A percentile compares a stretch with the other conserved stretches of the same genome.
These are phyloP conservation scores for Dentipellis fragilis DNA, from an alignment of 768 basidiomycete species.

Conservation along the genomic window DNA sequence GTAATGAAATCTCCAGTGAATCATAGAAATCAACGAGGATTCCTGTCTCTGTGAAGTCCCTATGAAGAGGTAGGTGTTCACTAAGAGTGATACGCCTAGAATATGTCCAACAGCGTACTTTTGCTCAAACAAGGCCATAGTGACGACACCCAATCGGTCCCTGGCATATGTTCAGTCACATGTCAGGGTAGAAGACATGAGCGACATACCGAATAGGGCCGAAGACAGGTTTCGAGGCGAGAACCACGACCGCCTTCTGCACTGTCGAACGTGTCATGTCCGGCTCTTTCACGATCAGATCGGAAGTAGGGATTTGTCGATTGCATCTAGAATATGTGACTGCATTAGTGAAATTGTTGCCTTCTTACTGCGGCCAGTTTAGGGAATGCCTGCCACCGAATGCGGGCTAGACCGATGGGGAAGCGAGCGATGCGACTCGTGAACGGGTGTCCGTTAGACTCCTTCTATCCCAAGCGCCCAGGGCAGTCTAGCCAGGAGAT, in stretches of 20 bases:
- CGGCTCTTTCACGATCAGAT: constrained; percentile 63
- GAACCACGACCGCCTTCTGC: constrained; percentile 93
- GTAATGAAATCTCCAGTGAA: constrained; percentile 66
- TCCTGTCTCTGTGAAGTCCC: constrained; percentile 79
- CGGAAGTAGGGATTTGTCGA: constrained; percentile 79
- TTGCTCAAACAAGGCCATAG: constrained; percentile 83
- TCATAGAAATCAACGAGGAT: constrained; percentile 85
- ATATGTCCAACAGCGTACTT: constrained; percentile 26
- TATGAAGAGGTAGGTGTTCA: constrained; percentile 19
- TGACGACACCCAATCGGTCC: constrained; percentile 91
- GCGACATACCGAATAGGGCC: constrained; percentile 73
- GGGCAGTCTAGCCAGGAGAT: no score
- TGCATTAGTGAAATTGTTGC: neutral
- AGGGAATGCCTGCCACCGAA: no score
- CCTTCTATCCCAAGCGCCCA: no score
- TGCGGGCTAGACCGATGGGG: no score
- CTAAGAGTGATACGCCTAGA: neutral
- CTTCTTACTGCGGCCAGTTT: no score
- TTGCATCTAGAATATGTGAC: constrained; percentile 55
- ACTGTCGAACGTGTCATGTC: constrained; percentile 95
- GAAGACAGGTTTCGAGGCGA: constrained; percentile 85
- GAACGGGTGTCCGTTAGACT: no score
- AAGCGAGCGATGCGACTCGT: no score
- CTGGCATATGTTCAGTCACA: constrained; percentile 29
- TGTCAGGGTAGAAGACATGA: neutral